Evolutionary conservation across 352 stramenopile genomes (phyloP), one percentile per base, ranked within the genome.

Genomic region (Blastocystis hominis): DNA sequence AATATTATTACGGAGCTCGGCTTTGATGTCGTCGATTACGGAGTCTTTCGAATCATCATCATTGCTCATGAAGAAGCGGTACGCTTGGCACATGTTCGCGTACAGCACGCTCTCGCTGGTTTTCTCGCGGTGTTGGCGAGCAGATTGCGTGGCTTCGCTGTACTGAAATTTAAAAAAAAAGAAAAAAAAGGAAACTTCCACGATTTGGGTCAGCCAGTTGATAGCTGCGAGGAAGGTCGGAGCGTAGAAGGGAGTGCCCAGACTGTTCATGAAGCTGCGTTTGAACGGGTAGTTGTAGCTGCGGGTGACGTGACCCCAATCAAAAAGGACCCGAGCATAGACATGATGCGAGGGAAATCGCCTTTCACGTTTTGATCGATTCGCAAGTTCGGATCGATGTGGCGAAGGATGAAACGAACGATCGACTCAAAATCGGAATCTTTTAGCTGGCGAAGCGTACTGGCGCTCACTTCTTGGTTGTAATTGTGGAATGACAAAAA

Each of bases 401-500:
- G 53, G 36, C 72, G 72, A 0, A 84, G 53, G 6, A 84, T 50
- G 38, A 84, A 84, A 17, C 55, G n/a, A n/a, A 84, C 72, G 44
- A 84, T 84, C 10, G 72, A 84, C 44, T 84, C 72, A 64, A 84
- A 84, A 42, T 84, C 72, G 44, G 59, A 84, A 30, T 84, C 72
- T 34, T 66, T 64, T 53, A 84, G 44, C 9, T 68, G 17, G 38
- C 72, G 72, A 13, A 84, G 72, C 7, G 62, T 84, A 1, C 34
- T 46, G 6, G 47, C 46, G 36, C 47, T 84, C 3, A 84, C 42
- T 46, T 84, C 72, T 30, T 84, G 72, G 42, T 84, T 84, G 56
- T 84, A 84, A 53, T 84, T 84, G 50, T 84, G 72, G 40, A 84
- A 53, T n/a, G 72, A 84, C 17, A 84, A 34, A 53, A 84, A 84